Conservation (phyloP, 352 stramenopile genomes). For the Globisporangium mamillatum region DNA sequence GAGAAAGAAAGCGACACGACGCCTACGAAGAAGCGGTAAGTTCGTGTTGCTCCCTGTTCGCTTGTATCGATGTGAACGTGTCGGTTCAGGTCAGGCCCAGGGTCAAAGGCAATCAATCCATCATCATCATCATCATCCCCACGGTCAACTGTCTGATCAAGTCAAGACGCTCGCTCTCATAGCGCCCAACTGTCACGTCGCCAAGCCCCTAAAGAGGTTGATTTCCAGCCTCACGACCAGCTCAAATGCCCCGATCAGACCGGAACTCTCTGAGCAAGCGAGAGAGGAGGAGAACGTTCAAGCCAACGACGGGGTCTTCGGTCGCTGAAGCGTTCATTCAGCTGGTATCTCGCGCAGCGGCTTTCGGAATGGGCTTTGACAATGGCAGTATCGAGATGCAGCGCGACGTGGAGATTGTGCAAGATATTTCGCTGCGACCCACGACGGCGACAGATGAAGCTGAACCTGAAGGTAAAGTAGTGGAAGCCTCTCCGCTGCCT, state of each 20-base stretch:
- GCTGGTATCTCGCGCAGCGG: constrained; percentile 2
- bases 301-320: neutral
- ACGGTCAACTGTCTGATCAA: constrained; percentile 6
- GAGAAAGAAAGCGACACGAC: neutral
- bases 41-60: neutral
- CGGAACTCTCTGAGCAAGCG: neutral
- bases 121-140: neutral
- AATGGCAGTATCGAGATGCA: neutral
- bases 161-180: neutral
- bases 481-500: neutral
- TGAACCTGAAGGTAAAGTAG: neutral
- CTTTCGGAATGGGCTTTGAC: constrained; percentile 1
- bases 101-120: too few relatives aligned
- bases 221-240: neutral
- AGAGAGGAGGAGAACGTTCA: neutral
- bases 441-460: neutral
- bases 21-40: neutral
- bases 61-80: neutral
- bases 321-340: constrained; percentile 1
- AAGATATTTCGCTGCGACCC: neutral
- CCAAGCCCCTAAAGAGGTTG: neutral
- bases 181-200: constrained; percentile 4
- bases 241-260: neutral
- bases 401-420: constrained; percentile 4
- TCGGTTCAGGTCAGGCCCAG: neutral